Evolutionary conservation across 441 rosid genomes (phyloP).

Genomic region (Breynia disticha): DNA sequence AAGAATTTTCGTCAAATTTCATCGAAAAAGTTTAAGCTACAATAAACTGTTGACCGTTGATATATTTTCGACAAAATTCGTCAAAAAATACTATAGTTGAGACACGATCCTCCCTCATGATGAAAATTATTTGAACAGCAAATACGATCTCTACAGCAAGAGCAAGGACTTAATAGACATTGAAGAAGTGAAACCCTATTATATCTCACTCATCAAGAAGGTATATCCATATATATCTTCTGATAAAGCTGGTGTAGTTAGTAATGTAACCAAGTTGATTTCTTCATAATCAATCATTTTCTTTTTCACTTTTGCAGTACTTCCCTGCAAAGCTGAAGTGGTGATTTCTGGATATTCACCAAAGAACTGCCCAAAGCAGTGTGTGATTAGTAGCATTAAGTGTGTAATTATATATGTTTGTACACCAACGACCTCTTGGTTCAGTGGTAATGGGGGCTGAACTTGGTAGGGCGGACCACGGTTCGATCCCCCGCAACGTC

Average conservation of each 20-base stretch:
- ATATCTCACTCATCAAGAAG: constrained; percentile 63
- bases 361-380: no score
- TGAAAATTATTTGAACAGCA: constrained; percentile 30
- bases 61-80: neutral
- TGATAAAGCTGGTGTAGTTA: neutral
- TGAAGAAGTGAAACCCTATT: constrained; percentile 73
- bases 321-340: constrained; percentile 60
- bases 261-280: neutral
- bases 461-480: no score
- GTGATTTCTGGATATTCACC: constrained; percentile 25
- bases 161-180: constrained; percentile 71
- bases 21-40: no score
- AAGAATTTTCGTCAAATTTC: no score
- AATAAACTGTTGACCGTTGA: no score
- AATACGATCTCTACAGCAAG: constrained; percentile 86
- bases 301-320: constrained; percentile 33
- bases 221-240: constrained; percentile 20
- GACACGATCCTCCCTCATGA: neutral
- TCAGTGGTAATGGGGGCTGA: no score
- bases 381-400: no score
- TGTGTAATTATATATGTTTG: no score
- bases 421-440: no score
- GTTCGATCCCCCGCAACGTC: no score
- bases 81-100: neutral
- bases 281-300: neutral